These are phyloP conservation scores for Fusarium sambucinum DNA, from an alignment of 2,329 filamentous ascomycete genomes.

Conservation along the genomic window DNA sequence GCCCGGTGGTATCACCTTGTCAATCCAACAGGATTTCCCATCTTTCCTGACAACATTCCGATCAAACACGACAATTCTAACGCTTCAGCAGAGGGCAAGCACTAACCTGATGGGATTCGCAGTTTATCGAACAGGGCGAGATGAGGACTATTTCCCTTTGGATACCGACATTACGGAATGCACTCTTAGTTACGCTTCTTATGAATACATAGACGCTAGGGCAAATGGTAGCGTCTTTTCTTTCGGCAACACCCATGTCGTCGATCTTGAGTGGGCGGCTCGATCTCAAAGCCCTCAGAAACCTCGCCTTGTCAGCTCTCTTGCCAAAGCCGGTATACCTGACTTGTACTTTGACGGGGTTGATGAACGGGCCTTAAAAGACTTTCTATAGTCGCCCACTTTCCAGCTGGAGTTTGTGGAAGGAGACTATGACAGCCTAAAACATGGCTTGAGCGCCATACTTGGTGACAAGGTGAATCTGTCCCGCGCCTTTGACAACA, in stretches of 20 bases:
- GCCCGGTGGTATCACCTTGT: too few relatives aligned
- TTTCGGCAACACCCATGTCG: accelerated
- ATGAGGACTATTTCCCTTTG: not conserved
- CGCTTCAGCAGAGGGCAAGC: too few relatives aligned
- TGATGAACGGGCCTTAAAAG: not conserved
- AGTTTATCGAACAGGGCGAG: not conserved
- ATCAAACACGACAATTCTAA: too few relatives aligned
- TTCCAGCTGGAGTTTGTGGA: not conserved
- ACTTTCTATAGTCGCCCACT: not conserved
- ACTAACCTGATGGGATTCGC: not conserved
- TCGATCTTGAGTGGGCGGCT: not conserved
- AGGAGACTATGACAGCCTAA: accelerated
- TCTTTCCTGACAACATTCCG: too few relatives aligned
- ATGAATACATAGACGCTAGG: not conserved
- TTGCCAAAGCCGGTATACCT: accelerated
- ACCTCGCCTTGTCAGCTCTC: not conserved
- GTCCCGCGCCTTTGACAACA: not conserved
- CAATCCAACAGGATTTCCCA: too few relatives aligned
- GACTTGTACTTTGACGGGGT: accelerated
- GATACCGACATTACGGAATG: not conserved
- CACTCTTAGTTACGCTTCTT: not conserved
- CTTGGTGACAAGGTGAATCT: not conserved
- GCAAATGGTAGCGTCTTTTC: not conserved
- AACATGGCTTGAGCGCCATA: not conserved
- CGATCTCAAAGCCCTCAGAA: too few relatives aligned